Evolutionary conservation across 83 land plant genomes (phyloP), one percentile per base, ranked within the genome.

Genomic region (Isoetes engelmannii): DNA sequence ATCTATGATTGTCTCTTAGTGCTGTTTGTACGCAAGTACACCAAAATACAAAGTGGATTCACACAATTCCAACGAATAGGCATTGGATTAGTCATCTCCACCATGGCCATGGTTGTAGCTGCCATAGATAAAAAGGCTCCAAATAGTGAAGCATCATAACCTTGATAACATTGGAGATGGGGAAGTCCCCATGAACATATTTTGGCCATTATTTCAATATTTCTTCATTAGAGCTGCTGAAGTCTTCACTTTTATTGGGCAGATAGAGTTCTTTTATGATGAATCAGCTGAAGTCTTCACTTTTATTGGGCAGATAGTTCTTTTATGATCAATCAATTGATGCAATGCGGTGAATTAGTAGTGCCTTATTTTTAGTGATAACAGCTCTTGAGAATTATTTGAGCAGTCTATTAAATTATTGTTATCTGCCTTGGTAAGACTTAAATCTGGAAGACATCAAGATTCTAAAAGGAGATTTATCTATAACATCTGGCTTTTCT

Each of bases 251-350:
- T 72, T 72, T 57, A 44, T 72, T 13, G 74, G 74, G 44, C 74
- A 72, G 45, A 10, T 72, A 48, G 74, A 72, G 46, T 72, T 72
- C 37, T 72, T 72, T 50, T 72, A 72, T 49, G 74, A 72, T 67
- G 67, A 72, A 20, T 65, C 74, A 42, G 67, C 74, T 5, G 74
- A 72, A 13, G 74, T 67, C 41, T n/a, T n/a, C n/a, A n/a, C n/a
- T n/a, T n/a, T n/a, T n/a, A n/a, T n/a, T n/a, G n/a, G n/a, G n/a
- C n/a, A n/a, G n/a, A n/a, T n/a, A n/a, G n/a, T n/a, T n/a, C n/a
- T n/a, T n/a, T n/a, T n/a, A n/a, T n/a, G n/a, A n/a, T n/a, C n/a
- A n/a, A n/a, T n/a, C n/a, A n/a, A n/a, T n/a, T n/a, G n/a, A n/a
- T n/a, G n/a, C n/a, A n/a, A n/a, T n/a, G n/a, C n/a, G n/a, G n/a